These are phyloP conservation scores for Pilasporangium apinafurcum DNA, from an alignment of 352 stramenopile genomes.

Conservation along the genomic window DNA sequence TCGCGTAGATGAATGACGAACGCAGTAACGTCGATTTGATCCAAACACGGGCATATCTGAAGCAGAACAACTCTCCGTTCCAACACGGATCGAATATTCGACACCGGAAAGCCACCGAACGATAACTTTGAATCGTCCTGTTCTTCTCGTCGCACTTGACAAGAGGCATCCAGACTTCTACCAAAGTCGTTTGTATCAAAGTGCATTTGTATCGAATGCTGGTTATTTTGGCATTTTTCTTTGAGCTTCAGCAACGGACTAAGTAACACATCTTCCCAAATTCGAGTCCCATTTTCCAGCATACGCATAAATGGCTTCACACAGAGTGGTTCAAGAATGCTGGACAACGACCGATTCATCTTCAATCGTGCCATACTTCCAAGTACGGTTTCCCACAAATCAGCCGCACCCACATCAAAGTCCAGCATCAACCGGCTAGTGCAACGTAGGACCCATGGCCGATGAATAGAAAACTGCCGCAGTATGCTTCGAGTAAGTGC, in stretches of 20 bases:
- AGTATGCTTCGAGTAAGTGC: constrained; percentile 33
- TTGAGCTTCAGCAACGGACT: constrained; percentile 11
- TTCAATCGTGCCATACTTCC: constrained; percentile 25
- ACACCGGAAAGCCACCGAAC: constrained; percentile 15
- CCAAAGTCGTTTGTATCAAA: not conserved
- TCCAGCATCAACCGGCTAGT: constrained; percentile 40
- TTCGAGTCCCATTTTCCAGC: constrained; percentile 15
- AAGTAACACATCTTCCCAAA: constrained; percentile 39
- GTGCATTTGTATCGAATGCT: not conserved
- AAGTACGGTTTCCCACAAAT: constrained; percentile 47
- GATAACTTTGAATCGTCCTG: constrained; percentile 1
- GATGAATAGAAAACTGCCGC: constrained; percentile 17
- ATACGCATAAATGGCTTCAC: constrained; percentile 24
- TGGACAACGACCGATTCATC: constrained; percentile 44
- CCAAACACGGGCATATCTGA: constrained; percentile 52
- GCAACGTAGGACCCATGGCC: constrained; percentile 30
- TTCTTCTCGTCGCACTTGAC: constrained; percentile 1
- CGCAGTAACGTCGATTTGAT: constrained; percentile 39
- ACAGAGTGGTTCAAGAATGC: constrained; percentile 26
- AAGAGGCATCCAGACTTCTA: not conserved
- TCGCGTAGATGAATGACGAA: constrained; percentile 46
- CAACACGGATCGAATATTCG: constrained; percentile 13
- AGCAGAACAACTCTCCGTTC: constrained; percentile 29
- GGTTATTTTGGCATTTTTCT: not conserved
- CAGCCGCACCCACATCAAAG: constrained; percentile 28